Percentiles rank a stretch among this genome's conserved stretches.
These are phyloP conservation scores for Sedum album DNA, from an alignment of 164 flowering plant species.

Conservation along the genomic window DNA sequence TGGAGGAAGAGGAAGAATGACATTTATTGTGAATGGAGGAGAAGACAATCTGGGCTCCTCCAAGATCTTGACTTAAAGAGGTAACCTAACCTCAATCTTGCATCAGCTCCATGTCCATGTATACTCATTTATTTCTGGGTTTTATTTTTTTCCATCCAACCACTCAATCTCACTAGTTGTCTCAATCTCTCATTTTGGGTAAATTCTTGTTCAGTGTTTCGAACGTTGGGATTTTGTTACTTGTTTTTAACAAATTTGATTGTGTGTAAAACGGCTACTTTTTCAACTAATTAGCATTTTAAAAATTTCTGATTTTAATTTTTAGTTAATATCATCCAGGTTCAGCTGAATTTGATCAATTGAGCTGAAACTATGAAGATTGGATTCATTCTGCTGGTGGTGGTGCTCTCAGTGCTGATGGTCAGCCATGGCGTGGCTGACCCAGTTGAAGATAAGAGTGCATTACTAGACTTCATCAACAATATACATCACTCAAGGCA, in stretches of 20 bases:
- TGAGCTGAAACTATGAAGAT: background rate
- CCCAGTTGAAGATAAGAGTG: constrained; percentile 55
- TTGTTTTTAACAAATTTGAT: background rate
- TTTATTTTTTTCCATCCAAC: background rate
- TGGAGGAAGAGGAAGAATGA: no score
- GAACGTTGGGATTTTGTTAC: background rate
- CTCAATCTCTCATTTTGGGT: background rate
- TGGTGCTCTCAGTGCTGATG: background rate
- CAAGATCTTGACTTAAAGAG: constrained; percentile 1
- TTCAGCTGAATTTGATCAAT: background rate
- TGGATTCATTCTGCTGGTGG: background rate
- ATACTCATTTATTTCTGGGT: no score
- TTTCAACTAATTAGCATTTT: background rate
- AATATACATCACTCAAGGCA: constrained; percentile 30
- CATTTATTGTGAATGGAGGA: background rate
- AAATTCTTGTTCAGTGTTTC: no score
- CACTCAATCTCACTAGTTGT: background rate
- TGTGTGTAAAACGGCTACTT: background rate
- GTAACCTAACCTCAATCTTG: background rate
- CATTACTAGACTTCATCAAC: no score
- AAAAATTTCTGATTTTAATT: no score
- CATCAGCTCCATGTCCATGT: background rate
- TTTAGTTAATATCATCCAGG: no score
- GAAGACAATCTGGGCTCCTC: background rate
- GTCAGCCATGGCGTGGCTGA: constrained; percentile 17